A percentile compares a stretch with the other conserved stretches of the same genome.
phyloP scores from a whole-genome alignment of 352 stramenopile species.

The Phytophthora constricta region DNA sequence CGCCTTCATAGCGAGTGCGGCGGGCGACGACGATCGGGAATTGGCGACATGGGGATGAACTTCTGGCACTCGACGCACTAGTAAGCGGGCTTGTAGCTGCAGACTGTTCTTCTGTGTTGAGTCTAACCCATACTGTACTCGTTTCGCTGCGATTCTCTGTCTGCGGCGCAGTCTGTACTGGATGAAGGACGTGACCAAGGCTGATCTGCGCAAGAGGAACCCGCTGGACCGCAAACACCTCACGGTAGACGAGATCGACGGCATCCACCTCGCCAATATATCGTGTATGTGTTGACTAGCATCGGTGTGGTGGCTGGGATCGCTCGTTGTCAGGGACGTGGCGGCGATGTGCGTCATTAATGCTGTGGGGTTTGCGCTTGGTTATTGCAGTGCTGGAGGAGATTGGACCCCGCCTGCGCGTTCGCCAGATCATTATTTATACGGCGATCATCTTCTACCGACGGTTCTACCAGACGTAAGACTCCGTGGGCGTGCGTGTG shows the following conservation, averaged over 20 bases:
- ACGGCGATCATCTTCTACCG: conserved; percentile 91
- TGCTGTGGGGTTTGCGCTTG: conserved; percentile 1
- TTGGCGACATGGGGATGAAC: conserved; percentile 79
- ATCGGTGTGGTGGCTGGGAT: too few species aligned
- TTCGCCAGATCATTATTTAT: conserved; percentile 92
- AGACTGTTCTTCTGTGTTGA: background rate
- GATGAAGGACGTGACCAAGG: conserved; percentile 88
- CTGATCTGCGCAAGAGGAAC: conserved; percentile 82
- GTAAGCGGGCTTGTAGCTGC: conserved; percentile 41
- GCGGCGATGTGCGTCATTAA: background rate
- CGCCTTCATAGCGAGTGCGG: too few species aligned
- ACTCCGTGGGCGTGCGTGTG: background rate
- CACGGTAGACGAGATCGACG: conserved; percentile 87
- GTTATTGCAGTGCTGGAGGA: conserved; percentile 75
- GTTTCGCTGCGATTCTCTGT: background rate
- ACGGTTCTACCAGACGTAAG: conserved; percentile 89
- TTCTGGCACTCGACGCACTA: conserved; percentile 93
- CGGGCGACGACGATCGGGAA: background rate
- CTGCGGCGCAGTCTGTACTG: conserved; percentile 76
- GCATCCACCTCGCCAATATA: conserved; percentile 90
- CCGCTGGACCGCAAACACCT: conserved; percentile 76
- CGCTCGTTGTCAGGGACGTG: background rate
- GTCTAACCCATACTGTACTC: background rate
- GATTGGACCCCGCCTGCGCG: conserved; percentile 77
- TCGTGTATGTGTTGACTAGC: conserved; percentile 48